These are phyloP conservation scores for Xerocomellus dryophilus DNA, from an alignment of 768 basidiomycete genomes.

Conservation along the genomic window DNA sequence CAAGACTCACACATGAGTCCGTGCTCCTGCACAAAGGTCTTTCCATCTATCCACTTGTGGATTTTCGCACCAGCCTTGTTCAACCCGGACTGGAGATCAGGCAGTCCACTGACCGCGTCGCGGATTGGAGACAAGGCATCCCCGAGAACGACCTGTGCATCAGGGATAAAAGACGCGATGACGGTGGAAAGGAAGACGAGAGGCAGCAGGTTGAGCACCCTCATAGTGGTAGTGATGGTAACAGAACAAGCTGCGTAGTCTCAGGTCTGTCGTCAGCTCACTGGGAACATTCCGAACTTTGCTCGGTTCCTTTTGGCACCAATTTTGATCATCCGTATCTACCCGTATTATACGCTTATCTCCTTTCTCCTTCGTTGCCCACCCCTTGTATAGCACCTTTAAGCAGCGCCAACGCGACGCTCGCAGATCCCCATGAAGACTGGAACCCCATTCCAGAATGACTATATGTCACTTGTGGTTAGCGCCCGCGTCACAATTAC, in stretches of 20 bases:
- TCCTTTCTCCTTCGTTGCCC: neutral
- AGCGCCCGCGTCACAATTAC: neutral
- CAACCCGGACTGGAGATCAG: constrained; percentile 42
- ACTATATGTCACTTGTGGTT: constrained; percentile 28
- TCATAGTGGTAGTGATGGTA: constrained; percentile 36
- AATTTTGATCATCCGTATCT: neutral
- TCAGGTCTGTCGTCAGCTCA: no score
- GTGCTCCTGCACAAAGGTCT: constrained; percentile 66
- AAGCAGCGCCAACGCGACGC: constrained; percentile 45
- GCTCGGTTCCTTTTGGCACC: no score
- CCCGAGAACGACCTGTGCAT: constrained; percentile 45
- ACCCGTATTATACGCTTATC: neutral
- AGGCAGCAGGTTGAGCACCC: constrained; percentile 32
- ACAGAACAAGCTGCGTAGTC: neutral
- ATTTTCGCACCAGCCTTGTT: constrained; percentile 44
- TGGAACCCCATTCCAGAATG: constrained; percentile 65
- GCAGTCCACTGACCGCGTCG: constrained; percentile 35
- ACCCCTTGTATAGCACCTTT: constrained; percentile 36
- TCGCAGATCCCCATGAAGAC: constrained; percentile 64
- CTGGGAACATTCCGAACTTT: no score
- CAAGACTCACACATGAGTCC: constrained; percentile 64
- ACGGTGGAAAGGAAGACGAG: constrained; percentile 36
- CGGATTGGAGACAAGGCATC: constrained; percentile 23
- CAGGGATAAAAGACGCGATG: constrained; percentile 38
- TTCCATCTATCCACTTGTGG: constrained; percentile 64